phyloP scores from a whole-genome alignment of 2,329 filamentous ascomycete genomes.

The Trichoderma semiorbis region DNA sequence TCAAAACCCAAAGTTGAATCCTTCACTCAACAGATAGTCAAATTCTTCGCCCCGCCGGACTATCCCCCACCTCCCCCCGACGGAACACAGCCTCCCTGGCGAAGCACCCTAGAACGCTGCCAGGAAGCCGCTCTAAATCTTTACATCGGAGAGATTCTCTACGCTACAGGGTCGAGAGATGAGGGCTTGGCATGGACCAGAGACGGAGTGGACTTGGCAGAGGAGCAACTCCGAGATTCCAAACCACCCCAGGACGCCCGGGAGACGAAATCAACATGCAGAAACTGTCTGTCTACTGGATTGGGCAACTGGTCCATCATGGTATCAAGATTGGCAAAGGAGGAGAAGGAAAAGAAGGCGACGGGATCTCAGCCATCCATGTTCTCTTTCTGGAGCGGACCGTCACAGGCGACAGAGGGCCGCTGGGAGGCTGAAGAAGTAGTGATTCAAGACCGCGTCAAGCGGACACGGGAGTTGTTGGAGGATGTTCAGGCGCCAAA shows the following conservation, averaged over 20 bases:
- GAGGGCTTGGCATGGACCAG: slow-evolving; percentile 86
- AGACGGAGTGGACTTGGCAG: slow-evolving; percentile 78
- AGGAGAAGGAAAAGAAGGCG: slow-evolving; percentile 42
- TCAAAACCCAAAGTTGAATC: slow-evolving; percentile 17
- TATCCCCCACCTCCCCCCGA: slow-evolving; percentile 71
- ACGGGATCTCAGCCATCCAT: slow-evolving; percentile 31
- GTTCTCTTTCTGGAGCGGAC: slow-evolving; percentile 38
- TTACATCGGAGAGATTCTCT: slow-evolving; percentile 93
- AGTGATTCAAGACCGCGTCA: slow-evolving; percentile 51
- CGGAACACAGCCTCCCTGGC: slow-evolving; percentile 64
- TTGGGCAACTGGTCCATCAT: slow-evolving; percentile 81
- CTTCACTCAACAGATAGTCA: slow-evolving; percentile 24
- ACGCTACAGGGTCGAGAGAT: slow-evolving; percentile 57
- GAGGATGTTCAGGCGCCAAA: slow-evolving; percentile 44
- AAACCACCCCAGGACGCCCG: slow-evolving; percentile 27
- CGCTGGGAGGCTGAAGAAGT: slow-evolving; percentile 54
- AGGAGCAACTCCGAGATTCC: slow-evolving; percentile 58
- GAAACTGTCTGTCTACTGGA: slow-evolving; percentile 72
- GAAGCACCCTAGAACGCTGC: slow-evolving; percentile 65
- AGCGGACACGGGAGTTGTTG: slow-evolving; percentile 50
- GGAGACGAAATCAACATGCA: slow-evolving; percentile 55
- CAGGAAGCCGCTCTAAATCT: slow-evolving; percentile 83
- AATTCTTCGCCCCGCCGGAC: slow-evolving; percentile 43
- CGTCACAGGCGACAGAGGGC: slow-evolving; percentile 36
- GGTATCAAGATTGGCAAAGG: slow-evolving; percentile 61